Base-by-base conservation (phyloP, 352 stramenopile species). In the Pythium monospermum region DNA sequence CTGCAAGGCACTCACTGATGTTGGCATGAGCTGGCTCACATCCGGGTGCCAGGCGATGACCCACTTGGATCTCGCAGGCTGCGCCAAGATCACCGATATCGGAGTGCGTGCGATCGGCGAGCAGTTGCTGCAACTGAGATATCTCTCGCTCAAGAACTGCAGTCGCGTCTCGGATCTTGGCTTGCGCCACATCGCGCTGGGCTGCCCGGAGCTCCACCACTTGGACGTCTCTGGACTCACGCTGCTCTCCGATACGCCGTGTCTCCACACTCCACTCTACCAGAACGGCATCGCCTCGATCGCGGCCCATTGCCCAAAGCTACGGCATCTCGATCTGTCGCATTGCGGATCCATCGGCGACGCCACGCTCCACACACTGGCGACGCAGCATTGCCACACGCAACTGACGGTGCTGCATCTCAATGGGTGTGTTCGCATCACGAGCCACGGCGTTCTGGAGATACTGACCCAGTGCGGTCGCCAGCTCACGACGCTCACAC, bases 1-100 rank as follows among this genome's bases (percentile, higher is more conserved):
- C 16, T 97, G 91, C 48, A 80, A 95, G 33, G 80, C 90, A 61
- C 59, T 98, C 39, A 95, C 85, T 6, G 91, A 98, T 61, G 91
- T 96, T 15, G 91, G 94, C 0, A 55, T 98, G 13, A 92, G 76
- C 30, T 98, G 91, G 91, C 55, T 98, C n/a, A 71, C 72, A 1
- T 72, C 65, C 1, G 85, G 87, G 13, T 96, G 85, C 27, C 69
- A 72, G 30, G 86, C 83, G 10, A 64, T 98, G 10, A 68, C 71
- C n/a, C 58, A 84, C 42, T 50, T 98, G 12, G 77, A 97, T 51
- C 39, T 98, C 26, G 70, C 69, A 1, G 78, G 76, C 2, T 97
- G 90, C 56, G 49, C 40, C n/a, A 91, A 96, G 53, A 53, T 98
- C 15, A 94, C 89, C 0, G 95, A 98, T 57, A 53, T 84, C 13